Base-by-base conservation (phyloP, 2,329 filamentous ascomycete genomes). In the Paraconiothyrium brasiliense region DNA sequence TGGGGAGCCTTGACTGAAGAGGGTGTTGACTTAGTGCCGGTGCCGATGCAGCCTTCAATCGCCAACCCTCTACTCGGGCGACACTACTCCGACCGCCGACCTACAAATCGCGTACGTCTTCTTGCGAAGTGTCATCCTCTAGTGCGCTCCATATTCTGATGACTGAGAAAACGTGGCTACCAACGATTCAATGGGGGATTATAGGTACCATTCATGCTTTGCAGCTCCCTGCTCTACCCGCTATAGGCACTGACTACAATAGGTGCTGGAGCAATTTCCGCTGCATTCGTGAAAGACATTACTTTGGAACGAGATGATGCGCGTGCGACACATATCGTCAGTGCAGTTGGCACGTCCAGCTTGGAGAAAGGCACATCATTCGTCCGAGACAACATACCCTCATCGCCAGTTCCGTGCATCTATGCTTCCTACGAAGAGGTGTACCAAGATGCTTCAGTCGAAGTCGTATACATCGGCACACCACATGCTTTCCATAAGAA, bases 401-500 rank as follows among this genome's bases (percentile, higher is more conserved):
- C 84, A 16, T 82, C 86, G 8, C 88, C 89, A 58, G 85, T 10
- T 3, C 46, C 46, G 14, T 24, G 85, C 66, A 84, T 89, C 4
- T 94, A 95, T 73, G 90, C 89, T 60, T 90, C 88, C 11, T 96
- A 96, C 79, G 84, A 87, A 61, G 90, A 92, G 73, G 86, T 96
- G 24, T 92, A 93, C 32, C 84, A 85, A 37, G 91, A 95, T 76
- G 82, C 89, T 6, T 84, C 91, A 69, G 85, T 95, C 65, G 90
- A 95, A 76, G 92, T 94, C 68, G 81, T 96, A 81, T 96, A 96
- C 78, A 88, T 96, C 55, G 92, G 92, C 35, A 95, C 92, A 1
- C 92, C 92, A 13, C 92, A 95, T 81, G 92, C 90, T 67, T 92
- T 95, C 77, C 92, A 96, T 81, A 95, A 92, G 81, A 91, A 94